A percentile compares a stretch with the other conserved stretches of the same genome.
Evolutionary conservation across 768 basidiomycete genomes (phyloP).

Genomic region (Filobasidium floriforme): DNA sequence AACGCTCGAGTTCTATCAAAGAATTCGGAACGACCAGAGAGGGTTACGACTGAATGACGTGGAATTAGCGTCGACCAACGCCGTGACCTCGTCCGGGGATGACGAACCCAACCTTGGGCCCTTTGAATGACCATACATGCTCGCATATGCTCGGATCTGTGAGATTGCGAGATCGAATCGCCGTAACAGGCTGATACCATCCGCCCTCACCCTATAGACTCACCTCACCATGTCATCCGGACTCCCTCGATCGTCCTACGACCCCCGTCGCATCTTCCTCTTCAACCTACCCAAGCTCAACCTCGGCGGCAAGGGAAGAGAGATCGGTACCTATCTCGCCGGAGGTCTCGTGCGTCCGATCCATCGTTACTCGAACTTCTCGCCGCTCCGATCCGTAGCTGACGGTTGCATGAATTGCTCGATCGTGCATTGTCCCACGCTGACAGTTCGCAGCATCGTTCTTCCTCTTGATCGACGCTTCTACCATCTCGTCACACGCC

Average conservation of each 20-base stretch:
- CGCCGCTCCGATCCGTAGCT: background rate
- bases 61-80: too few relatives aligned
- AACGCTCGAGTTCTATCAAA: too few relatives aligned
- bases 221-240: background rate
- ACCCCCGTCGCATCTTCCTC: conserved; percentile 77
- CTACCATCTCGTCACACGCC: conserved; percentile 79
- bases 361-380: background rate
- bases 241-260: conserved; percentile 64
- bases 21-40: too few relatives aligned
- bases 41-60: too few relatives aligned
- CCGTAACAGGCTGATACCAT: too few relatives aligned
- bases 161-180: too few relatives aligned
- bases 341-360: conserved; percentile 73
- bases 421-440: background rate
- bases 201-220: background rate
- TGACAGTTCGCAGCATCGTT: conserved; percentile 82
- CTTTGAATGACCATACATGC: too few relatives aligned
- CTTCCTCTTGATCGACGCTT: conserved; percentile 92
- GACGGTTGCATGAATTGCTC: background rate
- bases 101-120: too few relatives aligned
- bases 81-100: too few relatives aligned
- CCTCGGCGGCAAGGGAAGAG: conserved; percentile 68
- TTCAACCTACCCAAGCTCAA: conserved; percentile 70
- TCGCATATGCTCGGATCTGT: too few relatives aligned
- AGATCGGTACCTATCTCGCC: conserved; percentile 80